A percentile compares a stretch with the other conserved stretches of the same genome.
phyloP scores from a whole-genome alignment of 2,329 filamentous ascomycete genomes.

The Clathrospora elynae region DNA sequence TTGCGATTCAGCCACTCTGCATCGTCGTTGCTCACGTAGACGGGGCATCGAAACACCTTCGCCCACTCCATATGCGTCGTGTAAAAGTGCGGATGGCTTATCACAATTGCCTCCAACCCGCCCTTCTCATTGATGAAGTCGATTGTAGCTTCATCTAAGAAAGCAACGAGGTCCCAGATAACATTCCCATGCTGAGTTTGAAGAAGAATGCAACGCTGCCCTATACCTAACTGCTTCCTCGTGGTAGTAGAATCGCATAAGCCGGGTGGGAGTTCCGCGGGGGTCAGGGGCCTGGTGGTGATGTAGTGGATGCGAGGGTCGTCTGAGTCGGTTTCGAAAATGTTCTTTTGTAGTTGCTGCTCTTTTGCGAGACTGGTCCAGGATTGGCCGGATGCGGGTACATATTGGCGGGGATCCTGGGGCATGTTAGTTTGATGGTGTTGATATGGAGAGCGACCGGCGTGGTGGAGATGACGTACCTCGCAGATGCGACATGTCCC shows the following conservation, averaged over 20 bases:
- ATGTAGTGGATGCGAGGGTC: constrained; percentile 55
- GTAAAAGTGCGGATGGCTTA: constrained; percentile 84
- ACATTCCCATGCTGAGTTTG: constrained; percentile 70
- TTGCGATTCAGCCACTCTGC: constrained; percentile 63
- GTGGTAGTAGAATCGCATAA: constrained; percentile 46
- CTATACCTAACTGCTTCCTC: constrained; percentile 67
- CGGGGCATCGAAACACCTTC: constrained; percentile 67
- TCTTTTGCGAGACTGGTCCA: constrained; percentile 66
- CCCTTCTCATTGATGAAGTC: constrained; percentile 63
- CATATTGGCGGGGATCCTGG: constrained; percentile 68
- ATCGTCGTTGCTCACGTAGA: constrained; percentile 72
- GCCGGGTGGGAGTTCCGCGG: constrained; percentile 26
- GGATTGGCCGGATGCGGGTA: constrained; percentile 66
- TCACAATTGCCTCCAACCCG: constrained; percentile 71
- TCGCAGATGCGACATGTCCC: constrained; percentile 72
- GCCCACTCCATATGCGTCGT: constrained; percentile 78
- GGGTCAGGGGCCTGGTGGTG: constrained; percentile 43
- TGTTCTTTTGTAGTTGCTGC: constrained; percentile 57
- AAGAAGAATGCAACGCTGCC: constrained; percentile 73
- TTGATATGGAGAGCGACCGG: constrained; percentile 1
- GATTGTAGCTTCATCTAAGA: constrained; percentile 69
- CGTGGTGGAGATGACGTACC: constrained; percentile 52
- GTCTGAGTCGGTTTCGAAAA: constrained; percentile 55
- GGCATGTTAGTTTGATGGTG: constrained; percentile 13
- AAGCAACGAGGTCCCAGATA: constrained; percentile 78